Evolutionary conservation across 805 yeast species (phyloP), one percentile per base, ranked within the genome.

Genomic region (Groenewaldozyma tartarivorans): DNA sequence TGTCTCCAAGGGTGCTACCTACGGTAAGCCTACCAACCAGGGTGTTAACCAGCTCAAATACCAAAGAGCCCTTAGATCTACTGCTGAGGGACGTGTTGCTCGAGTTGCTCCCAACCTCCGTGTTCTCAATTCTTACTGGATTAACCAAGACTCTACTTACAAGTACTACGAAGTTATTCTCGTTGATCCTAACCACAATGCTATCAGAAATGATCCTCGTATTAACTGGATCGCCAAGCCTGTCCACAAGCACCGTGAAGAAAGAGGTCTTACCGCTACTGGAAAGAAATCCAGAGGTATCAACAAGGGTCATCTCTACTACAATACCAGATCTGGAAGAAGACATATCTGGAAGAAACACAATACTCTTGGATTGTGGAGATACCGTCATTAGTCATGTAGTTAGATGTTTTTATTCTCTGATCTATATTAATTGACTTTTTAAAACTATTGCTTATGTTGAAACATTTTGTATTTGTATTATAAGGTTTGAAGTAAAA

Each of bases 11-110:
- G 98, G 98, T 85, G 97, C 96, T 66, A 92, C 97, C 69, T 90
- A 92, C 81, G 98, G 98, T 85, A 92, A 92, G 84, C 98, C 98
- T 81, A 92, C 98, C 78, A 92, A 92, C 94, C 95, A 86, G 77
- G 98, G 98, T 85, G 92, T 92, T 60, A 79, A 79, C 79, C 96
- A 92, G 73, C 84, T 92, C 77, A 92, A 92, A 78, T 88, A 87
- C 94, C 98, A 92, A 79, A 86, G 90, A 75, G 81, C 96, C 53
- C 77, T 86, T 72, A 86, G 95, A 74, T 78, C 95, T 61, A 88
- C 96, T 63, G 98, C 98, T 64, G 98, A 92, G 78, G 98, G 92
- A 79, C 85, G 97, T 77, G 94, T 90, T 63, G 98, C 96, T 66
- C 87, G 96, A 70, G 86, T 92, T 70, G 94, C 95, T 71, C 80